Percentiles rank a stretch among this genome's conserved stretches.
Evolutionary conservation across 441 rosid genomes (phyloP).

Genomic region (Croton setiger): DNA sequence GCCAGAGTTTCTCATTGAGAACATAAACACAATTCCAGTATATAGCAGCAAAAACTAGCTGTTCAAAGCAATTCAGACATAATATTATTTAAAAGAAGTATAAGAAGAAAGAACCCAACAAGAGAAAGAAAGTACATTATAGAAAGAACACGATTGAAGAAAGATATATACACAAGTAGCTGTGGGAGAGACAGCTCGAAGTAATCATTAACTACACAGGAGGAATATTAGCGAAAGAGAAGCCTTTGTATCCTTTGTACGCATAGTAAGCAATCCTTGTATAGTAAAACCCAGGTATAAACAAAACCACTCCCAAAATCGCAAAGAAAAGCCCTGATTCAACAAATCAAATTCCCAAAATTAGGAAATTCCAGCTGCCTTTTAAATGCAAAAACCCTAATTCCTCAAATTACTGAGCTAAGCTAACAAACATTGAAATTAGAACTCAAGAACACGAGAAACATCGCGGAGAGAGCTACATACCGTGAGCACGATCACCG

Average conservation of each 20-base stretch:
- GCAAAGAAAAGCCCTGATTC: slow-evolving; percentile 81
- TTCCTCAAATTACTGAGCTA: background rate
- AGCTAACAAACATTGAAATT: background rate
- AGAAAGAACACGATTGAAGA: background rate
- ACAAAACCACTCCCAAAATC: slow-evolving; percentile 70
- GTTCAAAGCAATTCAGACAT: background rate
- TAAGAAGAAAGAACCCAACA: background rate
- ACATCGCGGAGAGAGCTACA: background rate
- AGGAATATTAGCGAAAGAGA: slow-evolving; percentile 89
- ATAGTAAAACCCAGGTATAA: slow-evolving; percentile 91
- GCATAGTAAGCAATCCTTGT: slow-evolving; percentile 94
- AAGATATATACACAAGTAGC: slow-evolving; percentile 15
- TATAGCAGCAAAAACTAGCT: background rate
- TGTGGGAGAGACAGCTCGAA: background rate
- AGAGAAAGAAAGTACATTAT: background rate
- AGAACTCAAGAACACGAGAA: background rate
- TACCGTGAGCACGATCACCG: slow-evolving; percentile 91
- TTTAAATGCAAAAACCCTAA: slow-evolving; percentile 5
- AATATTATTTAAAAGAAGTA: background rate
- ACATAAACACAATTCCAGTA: background rate
- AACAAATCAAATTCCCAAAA: slow-evolving; percentile 2
- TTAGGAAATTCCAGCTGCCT: background rate
- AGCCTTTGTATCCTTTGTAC: slow-evolving; percentile 91
- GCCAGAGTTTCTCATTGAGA: background rate
- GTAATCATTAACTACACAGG: slow-evolving; percentile 46